Evolutionary conservation across 1,139 yeast species (phyloP).

Genomic region (Taphrina betulina): DNA sequence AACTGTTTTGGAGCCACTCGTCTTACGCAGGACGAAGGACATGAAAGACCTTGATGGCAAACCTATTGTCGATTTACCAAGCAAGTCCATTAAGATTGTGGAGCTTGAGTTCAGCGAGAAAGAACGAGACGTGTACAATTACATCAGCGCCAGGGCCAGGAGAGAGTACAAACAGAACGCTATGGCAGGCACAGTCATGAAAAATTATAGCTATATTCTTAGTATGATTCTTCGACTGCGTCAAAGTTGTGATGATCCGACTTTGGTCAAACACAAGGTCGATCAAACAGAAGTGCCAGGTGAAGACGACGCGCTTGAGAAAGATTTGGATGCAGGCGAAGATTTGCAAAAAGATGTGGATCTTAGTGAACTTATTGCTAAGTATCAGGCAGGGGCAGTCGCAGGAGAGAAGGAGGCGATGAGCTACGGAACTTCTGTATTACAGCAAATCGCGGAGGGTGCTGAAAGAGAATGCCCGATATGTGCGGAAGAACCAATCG

Average conservation of each 20-base stretch:
- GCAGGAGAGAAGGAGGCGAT: slow-evolving; percentile 39
- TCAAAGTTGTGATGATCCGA: slow-evolving; percentile 84
- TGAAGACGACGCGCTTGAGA: slow-evolving; percentile 27
- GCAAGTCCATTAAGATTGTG: slow-evolving; percentile 69
- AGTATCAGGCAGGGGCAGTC: slow-evolving; percentile 36
- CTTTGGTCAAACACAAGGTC: slow-evolving; percentile 42
- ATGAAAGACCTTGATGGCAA: slow-evolving; percentile 76
- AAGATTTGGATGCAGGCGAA: slow-evolving; percentile 24
- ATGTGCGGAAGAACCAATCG: slow-evolving; percentile 65
- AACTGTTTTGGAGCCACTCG: slow-evolving; percentile 77
- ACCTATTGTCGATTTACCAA: slow-evolving; percentile 73
- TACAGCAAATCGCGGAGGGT: slow-evolving; percentile 44
- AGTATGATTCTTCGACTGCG: slow-evolving; percentile 80
- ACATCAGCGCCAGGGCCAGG: slow-evolving; percentile 69
- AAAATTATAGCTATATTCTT: slow-evolving; percentile 72
- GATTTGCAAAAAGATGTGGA: slow-evolving; percentile 39
- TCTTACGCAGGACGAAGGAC: slow-evolving; percentile 79
- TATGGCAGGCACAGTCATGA: slow-evolving; percentile 66
- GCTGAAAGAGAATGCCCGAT: slow-evolving; percentile 77
- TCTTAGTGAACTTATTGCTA: slow-evolving; percentile 39
- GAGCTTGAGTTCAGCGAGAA: slow-evolving; percentile 62
- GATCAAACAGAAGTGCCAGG: slow-evolving; percentile 33
- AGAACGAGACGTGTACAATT: slow-evolving; percentile 67
- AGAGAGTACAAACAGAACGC: slow-evolving; percentile 64
- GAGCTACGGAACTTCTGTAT: slow-evolving; percentile 47